A percentile compares a stretch with the other conserved stretches of the same genome.
These are phyloP conservation scores for Neurospora tetrasperma DNA, from an alignment of 495 filamentous ascomycete species.

Conservation along the genomic window DNA sequence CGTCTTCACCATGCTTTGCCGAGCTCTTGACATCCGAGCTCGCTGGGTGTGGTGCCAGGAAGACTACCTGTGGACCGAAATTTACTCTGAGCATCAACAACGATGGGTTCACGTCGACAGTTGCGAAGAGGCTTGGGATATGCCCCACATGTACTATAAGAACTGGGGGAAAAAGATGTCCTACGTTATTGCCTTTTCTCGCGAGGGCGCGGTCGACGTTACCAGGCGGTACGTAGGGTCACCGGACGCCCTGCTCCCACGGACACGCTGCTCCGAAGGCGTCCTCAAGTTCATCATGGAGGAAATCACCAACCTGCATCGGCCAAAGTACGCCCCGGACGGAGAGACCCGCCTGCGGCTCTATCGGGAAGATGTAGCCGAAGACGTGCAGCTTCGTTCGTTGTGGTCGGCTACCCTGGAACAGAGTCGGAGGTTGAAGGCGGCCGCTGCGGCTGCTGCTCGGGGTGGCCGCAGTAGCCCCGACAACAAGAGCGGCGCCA, in stretches of 20 bases:
- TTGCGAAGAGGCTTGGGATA: constrained; percentile 93
- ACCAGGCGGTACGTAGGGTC: constrained; percentile 74
- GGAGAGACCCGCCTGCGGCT: constrained; percentile 74
- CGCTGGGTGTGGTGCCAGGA: constrained; percentile 98
- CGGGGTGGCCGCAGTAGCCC: background rate
- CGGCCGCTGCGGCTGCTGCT: background rate
- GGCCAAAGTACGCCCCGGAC: constrained; percentile 50
- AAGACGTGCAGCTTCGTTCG: constrained; percentile 68
- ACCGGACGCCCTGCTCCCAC: constrained; percentile 17
- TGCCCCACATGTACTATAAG: constrained; percentile 84
- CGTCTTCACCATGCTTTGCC: constrained; percentile 97
- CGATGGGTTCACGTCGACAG: constrained; percentile 96
- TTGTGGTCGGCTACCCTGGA: background rate
- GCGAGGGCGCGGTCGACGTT: constrained; percentile 90
- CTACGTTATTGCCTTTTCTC: constrained; percentile 94
- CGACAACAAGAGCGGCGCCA: background rate
- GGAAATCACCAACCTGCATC: constrained; percentile 76
- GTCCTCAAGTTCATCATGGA: constrained; percentile 80
- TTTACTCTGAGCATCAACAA: constrained; percentile 88
- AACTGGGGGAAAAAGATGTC: constrained; percentile 92
- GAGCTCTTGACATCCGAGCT: constrained; percentile 80
- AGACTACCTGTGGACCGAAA: constrained; percentile 95
- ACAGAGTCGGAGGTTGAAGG: background rate
- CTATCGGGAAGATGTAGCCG: constrained; percentile 78
- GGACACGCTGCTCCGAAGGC: constrained; percentile 76